phyloP scores from a whole-genome alignment of 257 asterid genomes.

The Prunella vulgaris region DNA sequence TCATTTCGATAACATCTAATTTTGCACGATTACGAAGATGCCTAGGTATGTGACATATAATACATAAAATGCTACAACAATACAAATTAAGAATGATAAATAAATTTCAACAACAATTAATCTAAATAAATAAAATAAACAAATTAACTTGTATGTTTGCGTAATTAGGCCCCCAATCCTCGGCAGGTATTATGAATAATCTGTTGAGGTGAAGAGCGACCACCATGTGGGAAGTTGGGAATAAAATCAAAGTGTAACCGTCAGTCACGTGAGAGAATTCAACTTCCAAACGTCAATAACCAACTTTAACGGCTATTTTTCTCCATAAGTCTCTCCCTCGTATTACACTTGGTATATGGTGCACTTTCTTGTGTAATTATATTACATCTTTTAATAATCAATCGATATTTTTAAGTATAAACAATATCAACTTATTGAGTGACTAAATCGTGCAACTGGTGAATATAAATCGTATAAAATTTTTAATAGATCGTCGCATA shows the following conservation, averaged over 20 bases:
- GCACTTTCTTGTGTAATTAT: no score
- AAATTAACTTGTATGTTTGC: neutral
- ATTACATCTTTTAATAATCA: no score
- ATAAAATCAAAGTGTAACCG: slow-evolving; percentile 30
- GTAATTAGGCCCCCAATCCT: slow-evolving; percentile 29
- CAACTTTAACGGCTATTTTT: slow-evolving; percentile 48
- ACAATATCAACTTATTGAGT: no score
- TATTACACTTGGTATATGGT: no score
- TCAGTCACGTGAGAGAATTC: slow-evolving; percentile 23
- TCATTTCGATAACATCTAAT: no score
- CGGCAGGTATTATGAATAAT: slow-evolving; percentile 32
- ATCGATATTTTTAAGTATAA: no score
- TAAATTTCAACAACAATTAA: neutral
- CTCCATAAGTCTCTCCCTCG: neutral
- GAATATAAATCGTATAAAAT: no score
- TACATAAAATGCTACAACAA: neutral
- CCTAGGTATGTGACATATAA: no score
- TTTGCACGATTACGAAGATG: no score
- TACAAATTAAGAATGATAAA: neutral
- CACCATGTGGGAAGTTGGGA: slow-evolving; percentile 37
- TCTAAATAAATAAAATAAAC: neutral
- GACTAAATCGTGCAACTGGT: no score
- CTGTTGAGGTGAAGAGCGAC: slow-evolving; percentile 36
- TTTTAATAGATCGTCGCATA: no score
- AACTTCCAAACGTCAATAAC: slow-evolving; percentile 48